Percentiles rank a stretch among this genome's conserved stretches.
Conservation (phyloP, 1,284 basidiomycete species). For the Exsudoporus floridanus region DNA sequence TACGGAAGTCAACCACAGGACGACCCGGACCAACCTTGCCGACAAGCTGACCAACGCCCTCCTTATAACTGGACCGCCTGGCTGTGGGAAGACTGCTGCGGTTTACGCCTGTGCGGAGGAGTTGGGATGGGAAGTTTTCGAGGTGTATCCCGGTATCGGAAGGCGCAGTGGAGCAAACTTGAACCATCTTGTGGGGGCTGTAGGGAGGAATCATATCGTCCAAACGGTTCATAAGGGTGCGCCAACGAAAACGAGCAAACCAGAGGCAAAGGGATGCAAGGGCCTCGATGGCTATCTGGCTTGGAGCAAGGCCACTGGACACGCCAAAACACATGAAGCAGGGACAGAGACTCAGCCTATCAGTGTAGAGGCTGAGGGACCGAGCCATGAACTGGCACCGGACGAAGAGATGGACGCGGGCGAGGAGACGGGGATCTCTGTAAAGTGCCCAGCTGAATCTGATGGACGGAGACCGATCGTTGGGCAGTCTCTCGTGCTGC, state of each 20-base stretch:
- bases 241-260: constrained; percentile 9
- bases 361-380: constrained; percentile 15
- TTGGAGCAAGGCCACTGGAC: constrained; percentile 5
- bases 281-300: constrained; percentile 19
- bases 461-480: constrained; percentile 31
- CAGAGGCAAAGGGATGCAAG: constrained; percentile 3
- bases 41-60: constrained; percentile 78
- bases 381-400: background rate
- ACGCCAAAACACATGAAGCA: background rate
- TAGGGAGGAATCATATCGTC: constrained; percentile 89
- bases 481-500: constrained; percentile 84
- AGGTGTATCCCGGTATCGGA: constrained; percentile 95
- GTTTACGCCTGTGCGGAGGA: constrained; percentile 93
- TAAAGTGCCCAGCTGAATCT: constrained; percentile 11
- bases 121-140: constrained; percentile 94
- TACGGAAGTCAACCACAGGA: constrained; percentile 12
- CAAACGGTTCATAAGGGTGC: constrained; percentile 22
- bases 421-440: constrained; percentile 1
- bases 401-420: background rate
- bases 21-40: constrained; percentile 35
- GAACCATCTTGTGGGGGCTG: constrained; percentile 84
- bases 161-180: constrained; percentile 80
- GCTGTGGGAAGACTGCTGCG: constrained; percentile 89
- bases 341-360: constrained; percentile 26
- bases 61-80: constrained; percentile 79